Conservation (phyloP, 805 yeast species). For the Barnettozyma californica region DNA sequence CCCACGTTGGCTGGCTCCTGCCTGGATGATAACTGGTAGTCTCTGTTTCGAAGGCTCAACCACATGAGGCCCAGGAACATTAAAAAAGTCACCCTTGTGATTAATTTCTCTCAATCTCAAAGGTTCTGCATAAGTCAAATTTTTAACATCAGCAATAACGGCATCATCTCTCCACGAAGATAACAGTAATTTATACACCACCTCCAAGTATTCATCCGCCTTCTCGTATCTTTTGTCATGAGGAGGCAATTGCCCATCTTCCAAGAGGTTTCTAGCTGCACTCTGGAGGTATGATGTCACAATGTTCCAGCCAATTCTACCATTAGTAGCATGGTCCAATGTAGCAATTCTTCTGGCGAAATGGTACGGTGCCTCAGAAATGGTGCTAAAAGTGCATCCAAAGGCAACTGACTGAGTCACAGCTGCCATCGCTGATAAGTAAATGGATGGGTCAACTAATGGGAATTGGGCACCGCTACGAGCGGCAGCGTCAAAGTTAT, state of each 20-base stretch:
- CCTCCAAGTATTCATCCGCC: conserved; percentile 36
- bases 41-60: conserved; percentile 40
- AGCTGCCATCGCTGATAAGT: conserved; percentile 37
- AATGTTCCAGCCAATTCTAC: conserved; percentile 41
- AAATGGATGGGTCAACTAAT: conserved; percentile 33
- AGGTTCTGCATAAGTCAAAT: conserved; percentile 30
- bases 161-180: conserved; percentile 37
- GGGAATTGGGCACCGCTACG: conserved; percentile 31
- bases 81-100: conserved; percentile 35
- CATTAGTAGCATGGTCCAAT: conserved; percentile 36
- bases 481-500: conserved; percentile 13
- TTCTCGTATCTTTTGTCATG: conserved; percentile 34
- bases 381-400: conserved; percentile 37
- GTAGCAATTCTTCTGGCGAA: conserved; percentile 36
- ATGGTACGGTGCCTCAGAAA: conserved; percentile 36
- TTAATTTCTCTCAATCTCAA: conserved; percentile 32
- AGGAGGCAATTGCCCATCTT: conserved; percentile 30
- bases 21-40: conserved; percentile 40
- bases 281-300: conserved; percentile 35
- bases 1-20: conserved; percentile 39
- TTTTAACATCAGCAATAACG: conserved; percentile 11
- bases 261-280: conserved; percentile 33
- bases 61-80: conserved; percentile 37
- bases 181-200: conserved; percentile 31
- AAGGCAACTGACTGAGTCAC: conserved; percentile 33